Conservation (phyloP, 352 stramenopile genomes). For the Globisporangium takayamanum region DNA sequence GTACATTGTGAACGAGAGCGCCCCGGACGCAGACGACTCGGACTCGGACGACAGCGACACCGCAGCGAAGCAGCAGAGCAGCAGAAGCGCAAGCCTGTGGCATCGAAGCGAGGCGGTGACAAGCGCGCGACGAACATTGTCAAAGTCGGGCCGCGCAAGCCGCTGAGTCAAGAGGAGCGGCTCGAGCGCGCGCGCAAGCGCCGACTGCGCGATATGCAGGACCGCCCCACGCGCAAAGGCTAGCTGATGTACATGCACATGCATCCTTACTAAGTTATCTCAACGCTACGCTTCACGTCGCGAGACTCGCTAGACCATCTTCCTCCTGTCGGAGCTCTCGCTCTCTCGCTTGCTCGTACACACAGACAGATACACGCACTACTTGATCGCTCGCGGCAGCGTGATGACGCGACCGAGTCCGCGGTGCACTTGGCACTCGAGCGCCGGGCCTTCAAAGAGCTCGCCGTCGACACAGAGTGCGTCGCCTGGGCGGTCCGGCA, state of each 20-base stretch:
- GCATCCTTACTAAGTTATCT: background rate
- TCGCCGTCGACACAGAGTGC: slow-evolving; percentile 62
- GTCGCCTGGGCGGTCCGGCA: slow-evolving; percentile 29
- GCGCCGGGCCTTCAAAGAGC: slow-evolving; percentile 31
- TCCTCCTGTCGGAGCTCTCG: background rate
- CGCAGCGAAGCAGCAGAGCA: slow-evolving; percentile 22
- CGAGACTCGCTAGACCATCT: too few relatives aligned
- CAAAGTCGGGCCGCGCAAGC: slow-evolving; percentile 44
- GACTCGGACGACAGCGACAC: slow-evolving; percentile 29
- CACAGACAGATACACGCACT: background rate
- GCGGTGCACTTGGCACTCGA: slow-evolving; percentile 54
- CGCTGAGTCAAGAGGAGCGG: slow-evolving; percentile 59
- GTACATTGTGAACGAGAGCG: slow-evolving; percentile 49
- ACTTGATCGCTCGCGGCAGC: slow-evolving; percentile 9
- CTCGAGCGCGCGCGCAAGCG: slow-evolving; percentile 59
- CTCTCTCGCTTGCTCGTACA: too few relatives aligned
- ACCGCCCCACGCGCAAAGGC: slow-evolving; percentile 52
- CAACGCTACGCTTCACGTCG: background rate
- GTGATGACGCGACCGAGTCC: slow-evolving; percentile 47
- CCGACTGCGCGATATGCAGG: slow-evolving; percentile 59
- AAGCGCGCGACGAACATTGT: slow-evolving; percentile 42
- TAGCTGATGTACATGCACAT: slow-evolving; percentile 2
- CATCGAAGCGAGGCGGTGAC: slow-evolving; percentile 13
- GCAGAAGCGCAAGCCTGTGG: slow-evolving; percentile 11
- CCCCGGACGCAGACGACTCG: slow-evolving; percentile 20